These are phyloP conservation scores for Sporobolomyces roseus DNA, from an alignment of 768 basidiomycete genomes.

Conservation along the genomic window DNA sequence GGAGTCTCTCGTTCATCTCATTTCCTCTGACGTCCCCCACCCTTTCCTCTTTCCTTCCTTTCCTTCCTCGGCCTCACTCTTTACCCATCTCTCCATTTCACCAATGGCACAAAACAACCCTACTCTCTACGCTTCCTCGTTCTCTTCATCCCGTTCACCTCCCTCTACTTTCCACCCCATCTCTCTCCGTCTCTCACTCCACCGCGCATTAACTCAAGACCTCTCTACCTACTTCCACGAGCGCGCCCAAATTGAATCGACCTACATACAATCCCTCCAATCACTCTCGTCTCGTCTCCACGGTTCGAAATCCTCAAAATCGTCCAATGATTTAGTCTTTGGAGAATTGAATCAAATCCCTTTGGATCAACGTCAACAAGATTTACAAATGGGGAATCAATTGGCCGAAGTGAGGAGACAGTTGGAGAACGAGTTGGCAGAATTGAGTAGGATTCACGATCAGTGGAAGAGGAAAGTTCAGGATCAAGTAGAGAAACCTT, in stretches of 20 bases:
- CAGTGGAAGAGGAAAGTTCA: conserved; percentile 19
- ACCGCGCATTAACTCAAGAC: conserved; percentile 33
- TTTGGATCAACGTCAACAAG: background rate
- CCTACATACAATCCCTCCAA: conserved; percentile 33
- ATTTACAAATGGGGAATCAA: background rate
- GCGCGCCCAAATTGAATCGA: conserved; percentile 45
- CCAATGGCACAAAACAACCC: conserved; percentile 9
- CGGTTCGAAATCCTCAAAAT: background rate
- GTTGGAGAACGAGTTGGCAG: conserved; percentile 29
- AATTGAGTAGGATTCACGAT: conserved; percentile 31
- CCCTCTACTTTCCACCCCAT: conserved; percentile 20
- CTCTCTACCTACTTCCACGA: conserved; percentile 31
- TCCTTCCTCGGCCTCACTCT: background rate
- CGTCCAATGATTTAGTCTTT: conserved; percentile 17
- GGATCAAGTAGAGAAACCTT: conserved; percentile 26
- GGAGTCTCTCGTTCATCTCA: background rate
- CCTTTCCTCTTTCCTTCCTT: background rate
- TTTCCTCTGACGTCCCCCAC: background rate
- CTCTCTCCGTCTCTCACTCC: conserved; percentile 19
- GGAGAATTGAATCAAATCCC: conserved; percentile 5
- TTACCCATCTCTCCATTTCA: background rate
- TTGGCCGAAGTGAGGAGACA: conserved; percentile 2
- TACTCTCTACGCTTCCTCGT: conserved; percentile 21
- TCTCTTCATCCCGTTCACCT: conserved; percentile 20
- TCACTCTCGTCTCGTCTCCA: conserved; percentile 20